A percentile compares a stretch with the other conserved stretches of the same genome.
phyloP scores from a whole-genome alignment of 2,329 filamentous ascomycete genomes.

The Fusarium pseudoanthophilum region DNA sequence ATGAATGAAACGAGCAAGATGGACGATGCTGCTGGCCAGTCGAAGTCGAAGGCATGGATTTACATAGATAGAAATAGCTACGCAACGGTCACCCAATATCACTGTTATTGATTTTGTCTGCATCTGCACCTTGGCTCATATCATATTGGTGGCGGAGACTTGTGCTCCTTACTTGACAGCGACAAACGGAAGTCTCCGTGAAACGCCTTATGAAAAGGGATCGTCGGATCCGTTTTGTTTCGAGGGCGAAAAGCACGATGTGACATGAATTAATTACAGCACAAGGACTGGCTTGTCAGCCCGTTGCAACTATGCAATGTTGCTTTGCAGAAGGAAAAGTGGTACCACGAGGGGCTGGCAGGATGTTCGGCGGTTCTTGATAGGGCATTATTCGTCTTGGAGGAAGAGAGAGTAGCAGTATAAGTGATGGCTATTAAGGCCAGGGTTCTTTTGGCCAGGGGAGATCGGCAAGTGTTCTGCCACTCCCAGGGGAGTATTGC shows the following conservation, averaged over 20 bases:
- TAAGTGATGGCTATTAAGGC: conserved; percentile 16
- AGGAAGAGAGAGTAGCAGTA: conserved; percentile 8
- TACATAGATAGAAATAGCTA: conserved; percentile 44
- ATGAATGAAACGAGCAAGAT: conserved; percentile 47
- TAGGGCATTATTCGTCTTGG: conserved; percentile 9
- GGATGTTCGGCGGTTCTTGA: conserved; percentile 33
- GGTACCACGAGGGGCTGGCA: conserved; percentile 31
- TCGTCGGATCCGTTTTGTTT: conserved; percentile 38
- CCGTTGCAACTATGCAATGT: conserved; percentile 37
- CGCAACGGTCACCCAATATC: conserved; percentile 39
- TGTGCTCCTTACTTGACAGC: neutral
- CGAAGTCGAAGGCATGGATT: conserved; percentile 37
- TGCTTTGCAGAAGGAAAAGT: conserved; percentile 35
- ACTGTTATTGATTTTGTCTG: conserved; percentile 20
- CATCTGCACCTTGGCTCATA: neutral
- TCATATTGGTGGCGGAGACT: neutral
- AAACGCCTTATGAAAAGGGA: conserved; percentile 35
- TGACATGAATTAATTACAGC: conserved; percentile 40
- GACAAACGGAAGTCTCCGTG: conserved; percentile 9
- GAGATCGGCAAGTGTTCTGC: conserved; percentile 20
- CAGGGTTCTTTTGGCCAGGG: conserved; percentile 20
- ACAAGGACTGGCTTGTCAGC: conserved; percentile 22
- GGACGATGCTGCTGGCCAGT: conserved; percentile 46
- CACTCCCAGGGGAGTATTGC: conserved; percentile 26
- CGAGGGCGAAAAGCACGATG: conserved; percentile 31